Percentiles rank a stretch among this genome's conserved stretches.
phyloP scores from a whole-genome alignment of 345 rosid species.

The Microthlaspi erraticum region DNA sequence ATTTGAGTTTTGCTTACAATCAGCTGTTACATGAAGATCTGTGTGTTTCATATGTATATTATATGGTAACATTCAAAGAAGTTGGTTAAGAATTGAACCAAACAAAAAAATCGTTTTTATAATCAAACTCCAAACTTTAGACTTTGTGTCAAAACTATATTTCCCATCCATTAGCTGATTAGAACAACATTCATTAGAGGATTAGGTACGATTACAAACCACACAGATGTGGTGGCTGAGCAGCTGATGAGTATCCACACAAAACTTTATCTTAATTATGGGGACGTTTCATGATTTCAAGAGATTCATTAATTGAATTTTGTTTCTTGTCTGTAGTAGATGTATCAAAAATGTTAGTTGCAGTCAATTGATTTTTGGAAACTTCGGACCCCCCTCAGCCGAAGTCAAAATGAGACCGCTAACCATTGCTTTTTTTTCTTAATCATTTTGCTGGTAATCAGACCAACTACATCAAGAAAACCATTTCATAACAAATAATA shows the following conservation, averaged over 20 bases:
- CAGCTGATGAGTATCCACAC: slow-evolving; percentile 23
- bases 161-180: background rate
- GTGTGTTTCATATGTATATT: no score
- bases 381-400: slow-evolving; percentile 35
- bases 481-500: slow-evolving; percentile 4
- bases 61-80: no score
- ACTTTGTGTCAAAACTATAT: background rate
- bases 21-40: no score
- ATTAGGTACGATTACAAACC: slow-evolving; percentile 22
- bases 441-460: slow-evolving; percentile 18
- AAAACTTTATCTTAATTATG: slow-evolving; percentile 2
- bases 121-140: no score
- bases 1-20: no score
- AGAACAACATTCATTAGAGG: slow-evolving; percentile 1
- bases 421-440: slow-evolving; percentile 28
- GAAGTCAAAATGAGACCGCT: slow-evolving; percentile 36
- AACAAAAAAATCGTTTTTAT: no score
- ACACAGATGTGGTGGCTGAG: slow-evolving; percentile 26
- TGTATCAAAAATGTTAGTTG: slow-evolving; percentile 34
- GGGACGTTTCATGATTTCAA: slow-evolving; percentile 25
- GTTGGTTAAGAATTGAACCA: no score
- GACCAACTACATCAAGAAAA: slow-evolving; percentile 30
- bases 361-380: slow-evolving; percentile 35
- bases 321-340: slow-evolving; percentile 38
- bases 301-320: slow-evolving; percentile 13